phyloP scores from a whole-genome alignment of 805 yeast species.

The Ogataea paradorogensis region DNA sequence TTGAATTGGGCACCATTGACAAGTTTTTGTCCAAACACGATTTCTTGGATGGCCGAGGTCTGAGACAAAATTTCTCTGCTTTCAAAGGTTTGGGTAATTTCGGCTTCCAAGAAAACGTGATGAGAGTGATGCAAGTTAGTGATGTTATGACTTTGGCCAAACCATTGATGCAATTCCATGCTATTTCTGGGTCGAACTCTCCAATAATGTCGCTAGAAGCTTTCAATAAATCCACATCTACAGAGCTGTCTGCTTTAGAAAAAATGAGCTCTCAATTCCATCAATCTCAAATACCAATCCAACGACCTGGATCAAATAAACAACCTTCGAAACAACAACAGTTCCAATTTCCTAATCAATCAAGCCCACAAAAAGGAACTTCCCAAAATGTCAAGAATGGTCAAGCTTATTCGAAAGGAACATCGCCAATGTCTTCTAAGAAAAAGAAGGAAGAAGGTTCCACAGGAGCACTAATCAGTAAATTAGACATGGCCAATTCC shows the following conservation, averaged over 20 bases:
- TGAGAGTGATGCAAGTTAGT: slow-evolving; percentile 70
- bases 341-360: slow-evolving; percentile 12
- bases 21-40: slow-evolving; percentile 36
- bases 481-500: slow-evolving; percentile 34
- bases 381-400: neutral
- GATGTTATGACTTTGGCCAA: slow-evolving; percentile 74
- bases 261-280: slow-evolving; percentile 17
- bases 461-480: slow-evolving; percentile 10
- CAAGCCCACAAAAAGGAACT: slow-evolving; percentile 16
- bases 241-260: slow-evolving; percentile 19
- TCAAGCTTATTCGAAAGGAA: slow-evolving; percentile 1
- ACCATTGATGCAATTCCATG: slow-evolving; percentile 51
- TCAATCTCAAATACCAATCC: slow-evolving; percentile 29
- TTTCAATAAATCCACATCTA: slow-evolving; percentile 32
- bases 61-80: slow-evolving; percentile 32
- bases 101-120: slow-evolving; percentile 63
- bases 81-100: slow-evolving; percentile 48
- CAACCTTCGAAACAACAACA: slow-evolving; percentile 17
- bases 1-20: slow-evolving; percentile 45
- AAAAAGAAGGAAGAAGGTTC: slow-evolving; percentile 13
- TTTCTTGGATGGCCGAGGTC: slow-evolving; percentile 16
- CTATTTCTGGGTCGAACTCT: slow-evolving; percentile 46
- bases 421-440: slow-evolving; percentile 1
- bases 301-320: slow-evolving; percentile 13
- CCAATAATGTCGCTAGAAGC: slow-evolving; percentile 55